phyloP scores from a whole-genome alignment of 768 basidiomycete genomes.

The Dentipellis sp. region DNA sequence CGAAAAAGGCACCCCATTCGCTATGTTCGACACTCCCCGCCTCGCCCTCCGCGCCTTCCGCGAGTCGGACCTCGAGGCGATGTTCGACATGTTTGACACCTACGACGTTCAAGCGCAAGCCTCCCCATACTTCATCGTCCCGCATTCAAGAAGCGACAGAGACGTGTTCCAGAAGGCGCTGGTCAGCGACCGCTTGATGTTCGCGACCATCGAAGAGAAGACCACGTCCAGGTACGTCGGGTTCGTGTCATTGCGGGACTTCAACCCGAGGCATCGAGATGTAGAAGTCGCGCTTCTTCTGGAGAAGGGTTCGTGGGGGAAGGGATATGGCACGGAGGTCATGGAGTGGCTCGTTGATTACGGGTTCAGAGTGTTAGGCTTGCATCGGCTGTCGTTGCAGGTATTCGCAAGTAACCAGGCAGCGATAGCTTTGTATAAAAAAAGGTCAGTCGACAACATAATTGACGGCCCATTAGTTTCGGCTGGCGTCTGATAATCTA shows the following conservation, averaged over 20 bases:
- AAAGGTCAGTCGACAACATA: background rate
- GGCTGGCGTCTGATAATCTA: background rate
- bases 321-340: slow-evolving; percentile 10
- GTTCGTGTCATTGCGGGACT: slow-evolving; percentile 1
- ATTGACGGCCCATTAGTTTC: too few relatives aligned
- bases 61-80: slow-evolving; percentile 23
- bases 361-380: slow-evolving; percentile 2
- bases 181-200: background rate
- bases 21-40: slow-evolving; percentile 20
- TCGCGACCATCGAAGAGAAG: slow-evolving; percentile 8
- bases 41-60: slow-evolving; percentile 24
- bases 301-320: slow-evolving; percentile 6
- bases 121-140: slow-evolving; percentile 10
- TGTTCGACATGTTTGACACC: slow-evolving; percentile 22
- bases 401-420: slow-evolving; percentile 6
- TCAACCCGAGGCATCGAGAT: background rate
- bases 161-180: background rate
- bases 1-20: too few relatives aligned
- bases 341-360: slow-evolving; percentile 6
- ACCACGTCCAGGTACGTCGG: slow-evolving; percentile 6
- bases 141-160: background rate
- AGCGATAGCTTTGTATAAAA: slow-evolving; percentile 8
- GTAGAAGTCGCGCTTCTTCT: background rate
- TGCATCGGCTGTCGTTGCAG: slow-evolving; percentile 3
- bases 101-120: slow-evolving; percentile 18